Base-by-base conservation (phyloP, 495 filamentous ascomycete species). In the Penicillium fimorum region DNA sequence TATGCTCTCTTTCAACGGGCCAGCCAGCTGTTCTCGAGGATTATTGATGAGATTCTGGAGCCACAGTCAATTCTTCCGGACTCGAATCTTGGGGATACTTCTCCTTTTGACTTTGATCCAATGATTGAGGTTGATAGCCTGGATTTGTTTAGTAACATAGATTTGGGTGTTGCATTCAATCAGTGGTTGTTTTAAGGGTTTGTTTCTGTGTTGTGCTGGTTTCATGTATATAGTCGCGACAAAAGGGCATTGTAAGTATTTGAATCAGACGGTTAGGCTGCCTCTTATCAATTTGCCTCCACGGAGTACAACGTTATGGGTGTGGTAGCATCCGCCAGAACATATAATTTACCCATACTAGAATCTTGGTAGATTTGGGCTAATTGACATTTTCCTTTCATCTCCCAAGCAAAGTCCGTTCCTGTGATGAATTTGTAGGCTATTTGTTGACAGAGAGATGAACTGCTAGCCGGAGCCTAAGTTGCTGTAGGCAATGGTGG, bases 41-140 rank as follows among this genome's bases (percentile, higher is more conserved):
- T 73, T 11, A 60, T 74, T 13, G 69, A 73, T 50, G 70, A 74
- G 41, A 51, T 69, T 9, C 47, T 73, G 6, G 76, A 74, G 17
- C 65, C 75, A 5, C 59, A 61, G 2, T 47, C 54, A 7, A 35
- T 52, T 1, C 20, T 58, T 4, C 17, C 33, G 0, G 46, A 32
- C 2, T 29, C 44, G 4, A 43, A 51, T 7, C 15, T 50, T 4
- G 55, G 25, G 1, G 47, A 52, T 10, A 17, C 49, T 25, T 20
- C 48, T 18, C 25, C 27, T 13, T 42, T 62, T 24, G 46, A 56
- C 10, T 49, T 60, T 46, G 63, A 69, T 32, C 44, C 57, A 25
- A 51, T 66, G 46, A 60, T 60, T 32, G 59, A 56, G 5, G 56
- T 53, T 10, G 60, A 64, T 45, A 63, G 61, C 11, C 33, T 69